These are phyloP conservation scores for Blastomyces silverae DNA, from an alignment of 2,329 filamentous ascomycete species.

Conservation along the genomic window DNA sequence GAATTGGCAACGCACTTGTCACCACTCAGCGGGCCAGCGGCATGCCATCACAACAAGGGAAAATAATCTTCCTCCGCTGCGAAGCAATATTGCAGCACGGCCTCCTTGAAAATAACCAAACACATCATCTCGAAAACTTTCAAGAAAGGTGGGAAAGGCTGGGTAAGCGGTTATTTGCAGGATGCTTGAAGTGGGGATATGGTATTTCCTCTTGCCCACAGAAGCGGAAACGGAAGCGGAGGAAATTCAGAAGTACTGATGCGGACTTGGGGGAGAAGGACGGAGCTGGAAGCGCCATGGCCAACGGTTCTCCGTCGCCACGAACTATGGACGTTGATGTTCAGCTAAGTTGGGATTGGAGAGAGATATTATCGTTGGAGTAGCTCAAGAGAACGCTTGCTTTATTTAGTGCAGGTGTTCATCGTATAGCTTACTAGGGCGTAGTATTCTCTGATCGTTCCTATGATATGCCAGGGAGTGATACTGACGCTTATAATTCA, in stretches of 20 bases:
- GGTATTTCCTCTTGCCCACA: not conserved
- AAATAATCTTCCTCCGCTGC: slow-evolving; percentile 32
- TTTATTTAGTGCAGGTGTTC: not conserved
- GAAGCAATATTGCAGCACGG: slow-evolving; percentile 15
- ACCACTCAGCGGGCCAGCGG: slow-evolving; percentile 19
- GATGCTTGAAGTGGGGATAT: slow-evolving; percentile 30
- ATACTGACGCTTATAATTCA: not conserved
- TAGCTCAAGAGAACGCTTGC: not conserved
- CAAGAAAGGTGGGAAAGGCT: slow-evolving; percentile 21
- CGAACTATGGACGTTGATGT: slow-evolving; percentile 19
- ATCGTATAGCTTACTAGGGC: not conserved
- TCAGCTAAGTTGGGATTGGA: slow-evolving; percentile 27
- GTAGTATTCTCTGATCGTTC: not conserved
- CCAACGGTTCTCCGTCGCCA: not conserved
- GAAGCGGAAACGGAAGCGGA: not conserved
- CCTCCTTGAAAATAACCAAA: slow-evolving; percentile 2
- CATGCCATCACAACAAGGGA: slow-evolving; percentile 21
- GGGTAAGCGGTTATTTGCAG: slow-evolving; percentile 33
- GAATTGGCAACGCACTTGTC: slow-evolving; percentile 25
- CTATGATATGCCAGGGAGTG: not conserved
- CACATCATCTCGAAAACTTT: not conserved
- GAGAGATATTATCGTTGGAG: slow-evolving; percentile 21
- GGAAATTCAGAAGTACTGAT: not conserved
- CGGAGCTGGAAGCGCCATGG: slow-evolving; percentile 6
- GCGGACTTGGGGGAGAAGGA: not conserved